phyloP scores from a whole-genome alignment of 2,329 filamentous ascomycete species.

The Alternaria hordeiaustralica region DNA sequence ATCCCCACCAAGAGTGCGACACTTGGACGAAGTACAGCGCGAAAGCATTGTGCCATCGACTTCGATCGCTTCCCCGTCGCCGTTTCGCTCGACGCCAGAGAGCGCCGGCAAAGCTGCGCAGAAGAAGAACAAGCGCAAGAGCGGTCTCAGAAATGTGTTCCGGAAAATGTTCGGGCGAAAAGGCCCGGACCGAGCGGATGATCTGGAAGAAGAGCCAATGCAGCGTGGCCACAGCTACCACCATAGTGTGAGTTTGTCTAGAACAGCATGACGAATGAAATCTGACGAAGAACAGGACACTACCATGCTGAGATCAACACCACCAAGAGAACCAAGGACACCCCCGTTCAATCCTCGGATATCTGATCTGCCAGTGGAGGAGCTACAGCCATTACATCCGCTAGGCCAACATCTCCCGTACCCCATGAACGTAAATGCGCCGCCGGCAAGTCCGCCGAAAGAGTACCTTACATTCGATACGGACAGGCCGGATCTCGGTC shows the following conservation, averaged over 20 bases:
- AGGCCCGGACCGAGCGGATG: constrained; percentile 32
- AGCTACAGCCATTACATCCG: constrained; percentile 43
- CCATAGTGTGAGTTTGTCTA: constrained; percentile 37
- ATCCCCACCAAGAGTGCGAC: constrained; percentile 32
- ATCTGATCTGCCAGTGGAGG: constrained; percentile 43
- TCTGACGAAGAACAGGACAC: constrained; percentile 35
- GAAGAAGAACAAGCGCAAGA: constrained; percentile 44
- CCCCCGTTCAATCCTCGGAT: constrained; percentile 33
- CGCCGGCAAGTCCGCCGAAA: constrained; percentile 42
- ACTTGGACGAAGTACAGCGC: constrained; percentile 33
- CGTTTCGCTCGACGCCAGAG: constrained; percentile 38
- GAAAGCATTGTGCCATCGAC: constrained; percentile 32
- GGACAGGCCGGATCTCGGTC: constrained; percentile 28
- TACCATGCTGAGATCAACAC: constrained; percentile 32
- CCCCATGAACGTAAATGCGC: constrained; percentile 51
- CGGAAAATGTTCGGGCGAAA: constrained; percentile 49
- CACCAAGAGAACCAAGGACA: constrained; percentile 28
- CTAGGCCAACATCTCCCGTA: constrained; percentile 47
- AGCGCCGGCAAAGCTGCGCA: constrained; percentile 32
- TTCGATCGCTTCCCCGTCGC: constrained; percentile 35
- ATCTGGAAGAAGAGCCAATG: constrained; percentile 27
- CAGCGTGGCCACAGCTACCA: constrained; percentile 43
- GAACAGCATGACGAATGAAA: not conserved
- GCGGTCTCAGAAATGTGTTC: constrained; percentile 45
- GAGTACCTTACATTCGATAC: constrained; percentile 45